Evolutionary conservation across 352 stramenopile genomes (phyloP).

Genomic region (Globisporangium recalcitrans): DNA sequence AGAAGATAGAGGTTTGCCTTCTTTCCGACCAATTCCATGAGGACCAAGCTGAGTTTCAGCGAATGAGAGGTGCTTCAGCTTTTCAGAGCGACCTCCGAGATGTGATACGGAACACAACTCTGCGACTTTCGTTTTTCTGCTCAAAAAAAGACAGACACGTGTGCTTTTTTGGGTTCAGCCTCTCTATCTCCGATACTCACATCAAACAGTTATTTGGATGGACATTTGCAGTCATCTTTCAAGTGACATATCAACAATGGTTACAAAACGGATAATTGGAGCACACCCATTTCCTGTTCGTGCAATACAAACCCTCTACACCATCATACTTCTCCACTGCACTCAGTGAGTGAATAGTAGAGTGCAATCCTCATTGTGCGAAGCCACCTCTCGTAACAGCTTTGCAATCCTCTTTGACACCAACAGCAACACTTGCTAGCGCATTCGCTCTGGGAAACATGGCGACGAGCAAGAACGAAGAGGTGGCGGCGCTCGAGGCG

Average conservation of each 20-base stretch:
- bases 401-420: too few species aligned
- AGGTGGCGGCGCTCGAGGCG: slow-evolving; percentile 74
- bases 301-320: too few species aligned
- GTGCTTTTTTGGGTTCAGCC: not conserved
- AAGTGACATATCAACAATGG: not conserved
- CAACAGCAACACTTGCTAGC: too few species aligned
- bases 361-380: too few species aligned
- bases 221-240: not conserved
- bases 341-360: too few species aligned
- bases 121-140: not conserved
- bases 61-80: not conserved
- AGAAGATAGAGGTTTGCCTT: not conserved
- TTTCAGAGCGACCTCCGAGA: not conserved
- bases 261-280: too few species aligned
- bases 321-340: too few species aligned
- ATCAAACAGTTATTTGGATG: not conserved
- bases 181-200: not conserved
- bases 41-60: not conserved
- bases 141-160: not conserved
- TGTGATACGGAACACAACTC: not conserved
- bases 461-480: slow-evolving; percentile 62
- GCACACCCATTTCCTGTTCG: too few species aligned
- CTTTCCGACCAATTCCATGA: not conserved
- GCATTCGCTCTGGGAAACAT: slow-evolving; percentile 17
- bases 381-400: too few species aligned